These are phyloP conservation scores for Salvia sclarea DNA, from an alignment of 305 asterid genomes.

Conservation along the genomic window DNA sequence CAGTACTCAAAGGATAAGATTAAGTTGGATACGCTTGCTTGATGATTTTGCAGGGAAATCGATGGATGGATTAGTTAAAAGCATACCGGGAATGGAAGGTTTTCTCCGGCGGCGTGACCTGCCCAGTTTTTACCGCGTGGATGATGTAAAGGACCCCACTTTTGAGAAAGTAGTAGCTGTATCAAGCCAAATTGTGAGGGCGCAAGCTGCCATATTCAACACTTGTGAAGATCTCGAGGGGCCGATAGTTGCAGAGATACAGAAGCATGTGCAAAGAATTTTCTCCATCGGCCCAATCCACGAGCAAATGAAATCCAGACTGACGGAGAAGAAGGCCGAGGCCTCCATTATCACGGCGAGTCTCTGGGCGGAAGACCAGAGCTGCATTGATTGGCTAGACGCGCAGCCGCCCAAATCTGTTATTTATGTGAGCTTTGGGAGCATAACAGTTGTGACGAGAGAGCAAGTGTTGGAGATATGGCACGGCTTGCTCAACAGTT, in stretches of 20 bases:
- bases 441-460: slow-evolving; percentile 35
- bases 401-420: slow-evolving; percentile 41
- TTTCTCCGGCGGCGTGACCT: slow-evolving; percentile 43
- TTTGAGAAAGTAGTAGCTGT: background rate
- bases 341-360: slow-evolving; percentile 34
- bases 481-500: slow-evolving; percentile 45
- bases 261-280: slow-evolving; percentile 30
- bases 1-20: no score
- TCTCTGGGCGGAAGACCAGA: slow-evolving; percentile 43
- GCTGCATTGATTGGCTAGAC: slow-evolving; percentile 43
- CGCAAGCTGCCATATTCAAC: slow-evolving; percentile 35
- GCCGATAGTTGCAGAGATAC: slow-evolving; percentile 36
- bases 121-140: slow-evolving; percentile 31
- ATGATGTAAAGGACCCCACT: slow-evolving; percentile 16
- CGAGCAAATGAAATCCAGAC: slow-evolving; percentile 31
- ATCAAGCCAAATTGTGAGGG: slow-evolving; percentile 19
- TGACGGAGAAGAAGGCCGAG: background rate
- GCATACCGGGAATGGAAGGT: slow-evolving; percentile 43
- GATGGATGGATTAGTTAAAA: slow-evolving; percentile 10
- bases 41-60: background rate
- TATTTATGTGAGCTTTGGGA: slow-evolving; percentile 47
- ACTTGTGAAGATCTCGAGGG: slow-evolving; percentile 49
- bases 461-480: slow-evolving; percentile 42
- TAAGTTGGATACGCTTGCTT: background rate
- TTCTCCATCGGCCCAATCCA: slow-evolving; percentile 47